Evolutionary conservation across 352 stramenopile genomes (phyloP), one percentile per base, ranked within the genome.

Genomic region (Pythium rhizo-oryzae): DNA sequence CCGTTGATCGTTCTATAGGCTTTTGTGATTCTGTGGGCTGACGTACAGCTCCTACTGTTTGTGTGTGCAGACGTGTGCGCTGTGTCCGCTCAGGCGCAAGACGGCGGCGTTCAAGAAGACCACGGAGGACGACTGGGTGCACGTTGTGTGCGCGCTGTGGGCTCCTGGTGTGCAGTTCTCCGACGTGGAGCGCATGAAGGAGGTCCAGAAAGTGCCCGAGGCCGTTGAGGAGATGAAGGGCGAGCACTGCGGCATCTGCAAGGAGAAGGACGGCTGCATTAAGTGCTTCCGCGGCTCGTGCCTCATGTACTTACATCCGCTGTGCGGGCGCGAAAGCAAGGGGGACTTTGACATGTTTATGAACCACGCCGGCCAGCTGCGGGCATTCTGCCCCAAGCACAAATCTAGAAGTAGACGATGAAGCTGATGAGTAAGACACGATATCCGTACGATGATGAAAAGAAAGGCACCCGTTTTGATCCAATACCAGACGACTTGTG

Each of bases 301-400:
- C 56, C 67, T 71, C 21, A 88, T 73, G 62, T 83, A 85, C 62
- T 96, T 96, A 66, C 89, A 96, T 61, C 87, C 89, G 37, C 74
- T 95, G 7, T 96, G 89, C 74, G 89, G 89, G 28, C 89, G 87
- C 59, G 87, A 96, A 65, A 91, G 75, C 60, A 86, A 79, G 65
- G 87, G 85, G 19, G 64, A 78, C 46, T 95, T 88, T 74, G 89
- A 96, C 77, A 96, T 96, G 89, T 96, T 87, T 82, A 96, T 96
- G 89, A 96, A 91, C 79, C 87, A 95, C 63, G 73, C 78, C 54
- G 89, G 89, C 39, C 85, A 93, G 59, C 74, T 96, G 62, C 85
- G 87, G 30, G 84, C 89, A 46, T 96, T 87, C 69, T 96, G 89
- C 58, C 77, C 85, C 44, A 88, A 87, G 59, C 89, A 96, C 59